Base-by-base conservation (phyloP, 2,329 filamentous ascomycete species). In the Neonectria magnoliae region DNA sequence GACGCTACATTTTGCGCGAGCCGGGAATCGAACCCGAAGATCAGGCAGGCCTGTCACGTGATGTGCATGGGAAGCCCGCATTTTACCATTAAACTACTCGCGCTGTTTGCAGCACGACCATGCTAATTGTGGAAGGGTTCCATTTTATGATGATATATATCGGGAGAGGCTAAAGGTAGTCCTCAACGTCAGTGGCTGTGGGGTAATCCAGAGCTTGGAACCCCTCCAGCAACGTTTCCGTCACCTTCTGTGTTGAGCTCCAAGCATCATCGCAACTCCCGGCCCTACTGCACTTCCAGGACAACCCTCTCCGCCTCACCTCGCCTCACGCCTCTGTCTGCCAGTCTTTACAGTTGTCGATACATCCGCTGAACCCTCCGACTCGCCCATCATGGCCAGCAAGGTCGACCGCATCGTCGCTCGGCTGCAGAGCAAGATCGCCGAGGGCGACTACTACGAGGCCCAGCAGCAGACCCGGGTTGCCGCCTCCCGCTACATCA, bases 401-500 rank as follows among this genome's bases (percentile, higher is more conserved):
- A 81, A 81, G 68, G 79, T 80, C 70, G 78, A 81, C 47, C 77
- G 78, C 50, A 89, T 89, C 78, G 87, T 89, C 72, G 77, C 84
- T 62, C 85, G 87, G 27, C 90, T 98, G 78, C 92, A 95, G 82
- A 85, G 92, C 80, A 95, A 93, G 80, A 97, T 97, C 80, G 85
- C 89, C 71, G 93, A 97, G 80, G 95, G 94, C 75, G 91, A 96
- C 78, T 98, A 89, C 86, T 99, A 99, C 84, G 96, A 99, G 87
- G 96, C 96, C 63, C 95, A 98, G 82, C 96, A 99, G 81, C 96
- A 99, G 84, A 93, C 97, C 71, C 93, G 96, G 68, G 94, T 98
- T 59, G 95, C 98, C 72, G 94, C 94, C 66, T 91, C 93, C 42
- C 94, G 97, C 62, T 97, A 99, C 82, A 90, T 95, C 79, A 98